Percentiles rank a stretch among this genome's conserved stretches.
These are phyloP conservation scores for Euphrasia arctica DNA, from an alignment of 305 asterid genomes.

Conservation along the genomic window DNA sequence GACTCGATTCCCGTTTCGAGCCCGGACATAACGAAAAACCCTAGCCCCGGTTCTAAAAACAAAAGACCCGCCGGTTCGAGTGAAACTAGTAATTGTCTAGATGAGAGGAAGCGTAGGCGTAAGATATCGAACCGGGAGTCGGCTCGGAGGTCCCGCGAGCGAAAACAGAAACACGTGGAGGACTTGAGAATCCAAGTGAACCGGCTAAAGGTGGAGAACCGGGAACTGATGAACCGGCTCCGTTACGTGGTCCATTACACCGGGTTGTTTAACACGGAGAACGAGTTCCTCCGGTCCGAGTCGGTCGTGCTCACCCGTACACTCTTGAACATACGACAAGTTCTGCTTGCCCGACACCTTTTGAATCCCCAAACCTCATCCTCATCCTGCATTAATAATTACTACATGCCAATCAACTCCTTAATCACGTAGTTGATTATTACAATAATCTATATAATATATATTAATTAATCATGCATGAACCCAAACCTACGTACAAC, in stretches of 20 bases:
- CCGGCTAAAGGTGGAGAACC: constrained; percentile 51
- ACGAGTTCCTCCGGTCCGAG: constrained; percentile 59
- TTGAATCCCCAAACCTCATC: constrained; percentile 22
- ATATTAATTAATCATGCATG: neutral
- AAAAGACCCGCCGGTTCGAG: constrained; percentile 26
- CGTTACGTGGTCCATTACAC: constrained; percentile 41
- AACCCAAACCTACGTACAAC: constrained; percentile 2
- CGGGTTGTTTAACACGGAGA: constrained; percentile 39
- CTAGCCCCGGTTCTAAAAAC: constrained; percentile 16
- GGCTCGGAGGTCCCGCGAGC: constrained; percentile 77
- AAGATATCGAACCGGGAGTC: constrained; percentile 92
- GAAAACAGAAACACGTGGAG: constrained; percentile 86
- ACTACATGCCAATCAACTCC: neutral
- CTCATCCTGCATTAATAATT: constrained; percentile 13
- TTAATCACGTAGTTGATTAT: constrained; percentile 30
- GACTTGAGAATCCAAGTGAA: constrained; percentile 61
- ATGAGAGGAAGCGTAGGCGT: constrained; percentile 68
- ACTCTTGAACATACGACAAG: constrained; percentile 75
- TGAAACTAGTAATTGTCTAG: constrained; percentile 25
- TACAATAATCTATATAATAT: constrained; percentile 11
- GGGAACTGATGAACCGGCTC: constrained; percentile 57
- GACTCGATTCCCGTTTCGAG: constrained; percentile 1
- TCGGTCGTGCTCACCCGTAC: constrained; percentile 54
- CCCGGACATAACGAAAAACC: no score
- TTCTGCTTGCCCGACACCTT: constrained; percentile 56